Percentiles rank a stretch among this genome's conserved stretches.
These are phyloP conservation scores for Lathyrus sativus DNA, from an alignment of 306 rosid species.

Conservation along the genomic window DNA sequence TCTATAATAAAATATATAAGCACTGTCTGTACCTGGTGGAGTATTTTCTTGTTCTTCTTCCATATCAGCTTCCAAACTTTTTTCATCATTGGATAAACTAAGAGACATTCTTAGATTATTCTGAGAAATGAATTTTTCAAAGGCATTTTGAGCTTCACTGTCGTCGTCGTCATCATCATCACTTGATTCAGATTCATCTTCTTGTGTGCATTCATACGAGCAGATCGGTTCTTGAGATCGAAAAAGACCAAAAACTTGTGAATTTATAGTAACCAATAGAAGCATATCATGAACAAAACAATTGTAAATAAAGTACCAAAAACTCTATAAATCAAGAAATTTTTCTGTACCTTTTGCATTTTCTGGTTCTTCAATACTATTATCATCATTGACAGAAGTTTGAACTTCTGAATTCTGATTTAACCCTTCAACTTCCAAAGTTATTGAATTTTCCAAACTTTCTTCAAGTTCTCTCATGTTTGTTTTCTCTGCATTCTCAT, in stretches of 20 bases:
- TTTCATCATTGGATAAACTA: slow-evolving; percentile 32
- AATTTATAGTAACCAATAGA: slow-evolving; percentile 21
- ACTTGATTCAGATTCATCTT: slow-evolving; percentile 46
- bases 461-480: slow-evolving; percentile 40
- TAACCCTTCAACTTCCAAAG: slow-evolving; percentile 30
- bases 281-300: not conserved
- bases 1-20: not conserved
- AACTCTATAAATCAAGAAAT: slow-evolving; percentile 28
- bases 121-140: slow-evolving; percentile 45
- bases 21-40: slow-evolving; percentile 50
- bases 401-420: slow-evolving; percentile 34
- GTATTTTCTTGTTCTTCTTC: slow-evolving; percentile 42
- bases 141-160: slow-evolving; percentile 41
- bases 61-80: slow-evolving; percentile 35
- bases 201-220: slow-evolving; percentile 39
- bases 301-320: slow-evolving; percentile 1
- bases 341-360: slow-evolving; percentile 51
- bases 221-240: slow-evolving; percentile 35
- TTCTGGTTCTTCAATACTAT: slow-evolving; percentile 37
- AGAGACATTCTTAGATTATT: slow-evolving; percentile 43
- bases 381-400: slow-evolving; percentile 33
- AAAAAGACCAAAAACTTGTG: slow-evolving; percentile 31
- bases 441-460: slow-evolving; percentile 38
- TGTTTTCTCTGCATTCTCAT: slow-evolving; percentile 35
- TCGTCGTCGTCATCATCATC: slow-evolving; percentile 40